Conservation (phyloP, 257 asterid species). For the Lycium barbarum region DNA sequence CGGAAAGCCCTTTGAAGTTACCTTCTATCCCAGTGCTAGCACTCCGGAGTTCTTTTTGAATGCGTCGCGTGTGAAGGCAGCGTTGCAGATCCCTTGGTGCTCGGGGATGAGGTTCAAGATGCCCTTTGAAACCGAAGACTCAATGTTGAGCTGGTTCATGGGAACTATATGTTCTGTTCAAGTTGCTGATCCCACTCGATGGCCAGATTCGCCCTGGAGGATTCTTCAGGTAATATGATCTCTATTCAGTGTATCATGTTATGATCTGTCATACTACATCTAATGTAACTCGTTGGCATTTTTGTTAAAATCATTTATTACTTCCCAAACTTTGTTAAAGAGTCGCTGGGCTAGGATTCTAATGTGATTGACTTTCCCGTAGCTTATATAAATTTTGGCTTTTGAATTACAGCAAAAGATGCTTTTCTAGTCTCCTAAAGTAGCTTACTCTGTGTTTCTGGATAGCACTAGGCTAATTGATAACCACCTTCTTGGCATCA, state of each 20-base stretch:
- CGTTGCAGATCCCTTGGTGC: conserved; percentile 77
- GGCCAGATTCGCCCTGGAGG: conserved; percentile 99
- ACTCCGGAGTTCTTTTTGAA: conserved; percentile 91
- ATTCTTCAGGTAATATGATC: conserved; percentile 73
- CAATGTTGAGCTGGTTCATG: conserved; percentile 93
- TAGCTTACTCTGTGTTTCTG: conserved; percentile 38
- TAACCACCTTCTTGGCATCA: conserved; percentile 40
- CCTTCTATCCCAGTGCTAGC: conserved; percentile 82
- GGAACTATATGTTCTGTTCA: conserved; percentile 83
- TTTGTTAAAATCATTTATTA: not conserved
- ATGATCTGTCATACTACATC: not conserved
- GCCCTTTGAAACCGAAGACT: conserved; percentile 95
- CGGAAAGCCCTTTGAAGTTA: conserved; percentile 78
- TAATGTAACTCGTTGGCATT: not conserved
- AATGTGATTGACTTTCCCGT: conserved; percentile 18
- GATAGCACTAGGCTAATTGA: conserved; percentile 42
- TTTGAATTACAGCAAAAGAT: conserved; percentile 7
- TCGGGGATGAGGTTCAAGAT: conserved; percentile 94
- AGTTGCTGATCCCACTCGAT: conserved; percentile 74
- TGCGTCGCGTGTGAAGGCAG: conserved; percentile 67
- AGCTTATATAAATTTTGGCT: conserved; percentile 18
- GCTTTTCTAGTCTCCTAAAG: conserved; percentile 35
- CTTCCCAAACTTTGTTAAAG: not conserved
- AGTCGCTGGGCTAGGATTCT: conserved; percentile 39
- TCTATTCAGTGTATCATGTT: conserved; percentile 8